Percentiles rank a stretch among this genome's conserved stretches.
Evolutionary conservation across 768 basidiomycete species (phyloP).

Genomic region (Aureoboletus auriporus): DNA sequence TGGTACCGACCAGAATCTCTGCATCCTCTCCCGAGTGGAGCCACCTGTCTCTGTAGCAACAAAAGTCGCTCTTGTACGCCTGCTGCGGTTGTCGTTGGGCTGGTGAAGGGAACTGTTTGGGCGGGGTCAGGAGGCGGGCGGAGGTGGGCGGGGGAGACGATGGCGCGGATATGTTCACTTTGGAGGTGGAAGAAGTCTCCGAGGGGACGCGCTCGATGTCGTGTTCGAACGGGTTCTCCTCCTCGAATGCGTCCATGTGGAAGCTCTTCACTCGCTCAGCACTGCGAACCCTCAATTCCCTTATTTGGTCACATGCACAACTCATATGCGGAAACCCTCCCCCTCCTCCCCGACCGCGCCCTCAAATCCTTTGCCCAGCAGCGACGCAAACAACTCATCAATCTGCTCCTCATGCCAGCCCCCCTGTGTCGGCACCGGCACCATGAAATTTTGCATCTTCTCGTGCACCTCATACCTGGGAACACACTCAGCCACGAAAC

Average conservation of each 20-base stretch:
- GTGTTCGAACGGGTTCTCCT: conserved; percentile 65
- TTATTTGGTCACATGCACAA: conserved; percentile 42
- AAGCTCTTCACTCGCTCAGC: too few species aligned
- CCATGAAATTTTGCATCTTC: conserved; percentile 96
- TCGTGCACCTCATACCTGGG: conserved; percentile 91
- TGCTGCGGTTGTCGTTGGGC: conserved; percentile 50
- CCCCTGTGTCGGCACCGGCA: conserved; percentile 64
- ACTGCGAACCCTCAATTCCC: conserved; percentile 11
- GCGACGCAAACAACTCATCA: conserved; percentile 87
- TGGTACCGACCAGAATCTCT: conserved; percentile 64
- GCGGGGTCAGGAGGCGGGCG: conserved; percentile 47
- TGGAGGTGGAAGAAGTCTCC: conserved; percentile 34
- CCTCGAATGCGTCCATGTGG: conserved; percentile 45
- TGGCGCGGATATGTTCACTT: conserved; percentile 42
- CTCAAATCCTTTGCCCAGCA: conserved; percentile 76
- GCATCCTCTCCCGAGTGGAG: conserved; percentile 79
- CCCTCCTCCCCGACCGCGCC: conserved; percentile 30
- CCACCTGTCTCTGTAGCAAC: conserved; percentile 70
- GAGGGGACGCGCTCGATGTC: conserved; percentile 34
- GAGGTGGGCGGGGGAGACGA: conserved; percentile 50
- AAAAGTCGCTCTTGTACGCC: conserved; percentile 72
- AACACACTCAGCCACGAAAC: conserved; percentile 2
- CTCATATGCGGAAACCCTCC: conserved; percentile 47
- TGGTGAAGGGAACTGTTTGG: conserved; percentile 48
- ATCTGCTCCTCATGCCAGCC: conserved; percentile 96